Base-by-base conservation (phyloP, 225 moss, liverwort and hornwort genomes). In the Bryum argenteum region DNA sequence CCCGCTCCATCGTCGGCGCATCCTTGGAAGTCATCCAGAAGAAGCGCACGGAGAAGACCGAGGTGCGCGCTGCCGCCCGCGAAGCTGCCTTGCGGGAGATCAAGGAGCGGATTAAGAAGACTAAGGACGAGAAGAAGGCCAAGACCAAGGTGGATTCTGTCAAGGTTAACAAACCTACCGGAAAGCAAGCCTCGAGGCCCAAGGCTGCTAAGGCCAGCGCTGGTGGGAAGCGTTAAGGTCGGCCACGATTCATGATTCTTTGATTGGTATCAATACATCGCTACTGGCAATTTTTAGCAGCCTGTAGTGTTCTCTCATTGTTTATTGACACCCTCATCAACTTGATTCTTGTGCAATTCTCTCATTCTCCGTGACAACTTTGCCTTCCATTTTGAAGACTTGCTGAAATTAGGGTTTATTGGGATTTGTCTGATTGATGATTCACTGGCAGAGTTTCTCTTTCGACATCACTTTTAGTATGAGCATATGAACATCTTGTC, bases 21-120 rank as follows among this genome's bases (percentile, higher is more conserved):
- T 88, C 88, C 17, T 17, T 82, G 77, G 88, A 88, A 68, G 82
- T 88, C 23, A 80, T 88, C 57, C 85, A 88, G 88, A 88, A 88
- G 88, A 88, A 88, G 80, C 61, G 82, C 54, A 66, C 82, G 43
- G 82, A 88, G 82, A 88, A 85, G 85, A 88, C 80, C 9, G 85
- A 88, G 77, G 88, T 88, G 6, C 85, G 85, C 17, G 85, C 85
- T 2, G 85, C 85, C 3, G 88, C 88, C 2, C 69, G 88, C 16
- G 88, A 88, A 51, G 83, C 86, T 7, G 83, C 83, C 55, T 63
- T 87, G 81, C 78, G 81, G 12, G 84, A 84, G 71, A 81, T 84
- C 37, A 84, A 81, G 68, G 84, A 84, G 71, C 56, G 84, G 28
- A 84, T 84, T 19, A 84, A 81, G 72, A 84, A 81, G 78, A 84